Base-by-base conservation (phyloP, 805 yeast genomes). In the Teunomyces cretensis region DNA sequence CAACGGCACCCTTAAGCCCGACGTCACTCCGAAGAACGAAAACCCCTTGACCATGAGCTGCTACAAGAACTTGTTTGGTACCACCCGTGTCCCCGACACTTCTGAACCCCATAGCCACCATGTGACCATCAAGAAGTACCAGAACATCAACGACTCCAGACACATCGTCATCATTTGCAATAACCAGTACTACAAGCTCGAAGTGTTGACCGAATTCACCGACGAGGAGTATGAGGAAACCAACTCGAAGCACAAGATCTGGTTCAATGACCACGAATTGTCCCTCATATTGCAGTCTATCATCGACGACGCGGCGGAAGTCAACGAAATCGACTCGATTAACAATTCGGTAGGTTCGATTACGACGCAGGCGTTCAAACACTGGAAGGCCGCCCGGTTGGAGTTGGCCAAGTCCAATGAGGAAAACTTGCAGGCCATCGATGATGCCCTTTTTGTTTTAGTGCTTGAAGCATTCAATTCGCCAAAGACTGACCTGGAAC, bases 1-100 rank as follows among this genome's bases (percentile, higher is more conserved):
- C 43, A 70, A 67, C 36, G 80, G 76, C 12, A 62, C 74, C 0
- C 65, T 86, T 43, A 70, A 76, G 40, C 80, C 83, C 0, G 95
- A 86, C 61, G 41, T 62, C n/a, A 68, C 81, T 17, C 80, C 84
- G 1, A 72, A 70, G 40, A 67, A 68, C 33, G 72, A 72, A 1
- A 68, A 63, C 14, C 80, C 83, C 0, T 65, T 84, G 43, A 78
- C 89, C 7, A 86, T 86, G 92, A 70, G 71, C 27, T 82, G 90
- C 22, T 85, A 84, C 61, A 62, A 67, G 45, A 82, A 82, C 51
- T 61, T 86, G 17, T 86, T 86, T 61, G 90, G 89, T 8, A 75
- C 89, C 6, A 78, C 90, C 0, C 72, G 91, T 46, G 62, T 68
- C 7, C 78, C 78, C 0, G 64, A 58, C 27, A 31, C 43, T 13